A percentile compares a stretch with the other conserved stretches of the same genome.
Evolutionary conservation across 2,329 filamentous ascomycete species (phyloP).

Genomic region (Cladophialophora yegresii): DNA sequence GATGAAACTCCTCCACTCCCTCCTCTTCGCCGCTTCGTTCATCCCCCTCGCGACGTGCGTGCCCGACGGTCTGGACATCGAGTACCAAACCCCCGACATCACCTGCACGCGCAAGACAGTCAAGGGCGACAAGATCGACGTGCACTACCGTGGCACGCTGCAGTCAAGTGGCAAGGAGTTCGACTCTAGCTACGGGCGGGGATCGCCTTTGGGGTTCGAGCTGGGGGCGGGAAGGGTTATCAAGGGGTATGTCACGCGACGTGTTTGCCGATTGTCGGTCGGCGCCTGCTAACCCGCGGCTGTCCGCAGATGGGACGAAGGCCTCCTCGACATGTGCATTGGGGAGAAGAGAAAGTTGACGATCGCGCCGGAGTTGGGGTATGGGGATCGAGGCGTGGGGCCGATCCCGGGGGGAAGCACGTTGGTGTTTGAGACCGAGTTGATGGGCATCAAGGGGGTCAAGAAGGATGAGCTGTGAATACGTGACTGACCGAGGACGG

Average conservation of each 20-base stretch:
- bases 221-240: slow-evolving; percentile 84
- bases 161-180: slow-evolving; percentile 74
- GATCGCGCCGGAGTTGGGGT: slow-evolving; percentile 83
- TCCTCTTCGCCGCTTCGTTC: slow-evolving; percentile 44
- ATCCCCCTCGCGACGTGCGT: slow-evolving; percentile 46
- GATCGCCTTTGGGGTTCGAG: slow-evolving; percentile 73
- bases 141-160: slow-evolving; percentile 87
- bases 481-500: not conserved
- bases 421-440: slow-evolving; percentile 87
- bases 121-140: slow-evolving; percentile 75
- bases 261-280: too few species aligned
- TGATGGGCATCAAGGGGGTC: slow-evolving; percentile 74
- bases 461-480: slow-evolving; percentile 49
- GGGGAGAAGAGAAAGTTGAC: slow-evolving; percentile 89
- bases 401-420: slow-evolving; percentile 83
- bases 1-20: slow-evolving; percentile 28
- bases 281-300: not conserved
- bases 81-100: slow-evolving; percentile 71
- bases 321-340: slow-evolving; percentile 89
- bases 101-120: slow-evolving; percentile 73
- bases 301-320: slow-evolving; percentile 70
- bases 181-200: slow-evolving; percentile 78
- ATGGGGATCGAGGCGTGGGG: slow-evolving; percentile 73
- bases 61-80: slow-evolving; percentile 68
- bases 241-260: slow-evolving; percentile 62